A percentile compares a stretch with the other conserved stretches of the same genome.
Evolutionary conservation across 2,329 filamentous ascomycete genomes (phyloP).

Genomic region (Lecanicillium sp.): DNA sequence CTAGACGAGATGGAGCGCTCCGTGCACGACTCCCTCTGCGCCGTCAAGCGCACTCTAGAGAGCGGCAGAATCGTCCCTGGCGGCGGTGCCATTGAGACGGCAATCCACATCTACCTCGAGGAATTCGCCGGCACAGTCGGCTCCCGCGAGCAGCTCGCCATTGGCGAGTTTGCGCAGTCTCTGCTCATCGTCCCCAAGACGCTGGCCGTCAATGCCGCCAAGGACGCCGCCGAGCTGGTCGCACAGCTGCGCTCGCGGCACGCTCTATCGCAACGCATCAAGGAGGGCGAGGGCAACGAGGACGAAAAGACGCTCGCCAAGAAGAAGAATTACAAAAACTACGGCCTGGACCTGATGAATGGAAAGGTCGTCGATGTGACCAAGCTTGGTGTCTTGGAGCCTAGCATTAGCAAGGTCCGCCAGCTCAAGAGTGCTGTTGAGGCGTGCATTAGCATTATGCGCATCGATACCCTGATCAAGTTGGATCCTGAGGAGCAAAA

Average conservation of each 20-base stretch:
- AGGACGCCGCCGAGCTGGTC: conserved; percentile 90
- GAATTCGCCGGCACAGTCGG: conserved; percentile 97
- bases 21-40: conserved; percentile 91
- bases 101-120: conserved; percentile 96
- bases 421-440: conserved; percentile 98
- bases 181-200: conserved; percentile 95
- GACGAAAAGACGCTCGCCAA: conserved; percentile 84
- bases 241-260: conserved; percentile 92
- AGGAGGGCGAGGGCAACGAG: conserved; percentile 74
- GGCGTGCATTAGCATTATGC: conserved; percentile 98
- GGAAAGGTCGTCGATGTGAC: conserved; percentile 89
- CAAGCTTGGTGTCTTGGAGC: conserved; percentile 92
- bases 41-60: conserved; percentile 94
- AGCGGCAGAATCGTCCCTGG: conserved; percentile 95
- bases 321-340: conserved; percentile 98
- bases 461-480: conserved; percentile 98
- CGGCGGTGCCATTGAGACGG: conserved; percentile 95
- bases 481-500: conserved; percentile 81
- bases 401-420: conserved; percentile 95
- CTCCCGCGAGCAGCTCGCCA: conserved; percentile 93
- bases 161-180: conserved; percentile 92
- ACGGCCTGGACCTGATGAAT: conserved; percentile 81
- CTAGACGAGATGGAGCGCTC: conserved; percentile 99
- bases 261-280: conserved; percentile 84
- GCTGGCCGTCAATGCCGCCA: conserved; percentile 91